Evolutionary conservation across 345 rosid species (phyloP), one percentile per base, ranked within the genome.

Genomic region (Diplotaxis tenuifolia): DNA sequence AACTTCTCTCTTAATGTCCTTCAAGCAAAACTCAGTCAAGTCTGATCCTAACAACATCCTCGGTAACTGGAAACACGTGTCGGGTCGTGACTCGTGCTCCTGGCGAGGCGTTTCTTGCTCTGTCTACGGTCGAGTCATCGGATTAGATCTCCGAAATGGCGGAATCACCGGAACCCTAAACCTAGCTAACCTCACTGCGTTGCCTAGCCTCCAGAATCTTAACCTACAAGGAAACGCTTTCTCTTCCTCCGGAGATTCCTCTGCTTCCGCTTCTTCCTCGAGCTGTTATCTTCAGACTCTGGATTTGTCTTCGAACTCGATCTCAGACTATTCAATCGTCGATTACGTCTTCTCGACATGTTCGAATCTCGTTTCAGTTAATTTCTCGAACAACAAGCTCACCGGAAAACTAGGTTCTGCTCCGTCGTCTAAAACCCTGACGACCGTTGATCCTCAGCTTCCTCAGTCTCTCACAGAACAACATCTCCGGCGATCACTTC

Each of bases 101-200:
- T 89, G 96, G 96, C 70, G n/a, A 25, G 98, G 98, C 42, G 87
- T 90, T 53, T 78, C 83, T 31, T 93, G 97, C 80, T 86, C 91
- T 25, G 3, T 0, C 6, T 83, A 72, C 29, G 85, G 90, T 70
- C 76, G 72, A 6, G 87, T 89, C 34, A 28, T 80, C 7, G 67
- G 86, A 53, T 69, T 91, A 8, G 65, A 86, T 79, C 91, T 93
- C 63, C 73, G 80, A 55, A 77, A 84, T 76, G 71, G 79, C 0
- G 87, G 88, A 74, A 82, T 93, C 5, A 29, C 15, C 32, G 97
- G 97, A 23, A 54, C 38, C 19, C 78, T 93, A 1, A 76, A 81
- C 70, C 87, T 94, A 53, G 71, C 73, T 6, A 73, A 81, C 36
- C 91, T 93, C 61, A 78, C 86, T 5, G 75, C 88, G 67, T 71